These are phyloP conservation scores for Xylaria palmicola DNA, from an alignment of 495 filamentous ascomycete species.

Conservation along the genomic window DNA sequence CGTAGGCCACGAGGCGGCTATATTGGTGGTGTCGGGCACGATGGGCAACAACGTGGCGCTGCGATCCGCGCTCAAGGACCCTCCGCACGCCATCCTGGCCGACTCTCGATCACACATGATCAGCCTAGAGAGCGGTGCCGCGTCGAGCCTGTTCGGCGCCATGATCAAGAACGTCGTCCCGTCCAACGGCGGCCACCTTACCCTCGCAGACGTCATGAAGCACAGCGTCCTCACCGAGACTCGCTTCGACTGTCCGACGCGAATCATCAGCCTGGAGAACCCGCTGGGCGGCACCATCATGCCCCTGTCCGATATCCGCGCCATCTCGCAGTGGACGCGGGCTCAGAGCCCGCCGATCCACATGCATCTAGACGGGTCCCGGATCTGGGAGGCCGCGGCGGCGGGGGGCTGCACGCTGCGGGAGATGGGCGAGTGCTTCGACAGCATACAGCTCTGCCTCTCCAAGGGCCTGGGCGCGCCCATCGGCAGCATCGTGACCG, in stretches of 20 bases:
- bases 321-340: conserved; percentile 66
- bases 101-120: conserved; percentile 57
- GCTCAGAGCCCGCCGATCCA: conserved; percentile 31
- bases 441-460: conserved; percentile 82
- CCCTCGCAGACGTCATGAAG: conserved; percentile 68
- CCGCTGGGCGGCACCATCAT: conserved; percentile 76
- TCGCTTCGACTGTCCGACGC: conserved; percentile 68
- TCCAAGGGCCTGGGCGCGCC: conserved; percentile 89
- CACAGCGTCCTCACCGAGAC: conserved; percentile 46
- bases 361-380: conserved; percentile 81
- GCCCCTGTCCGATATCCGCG: conserved; percentile 66
- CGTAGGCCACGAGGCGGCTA: conserved; percentile 59
- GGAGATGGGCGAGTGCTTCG: conserved; percentile 71
- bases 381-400: conserved; percentile 75
- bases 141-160: conserved; percentile 60
- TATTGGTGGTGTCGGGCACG: conserved; percentile 74
- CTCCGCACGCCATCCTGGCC: conserved; percentile 59
- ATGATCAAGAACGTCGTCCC: conserved; percentile 58
- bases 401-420: conserved; percentile 59
- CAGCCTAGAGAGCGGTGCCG: conserved; percentile 55
- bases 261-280: conserved; percentile 81
- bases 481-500: conserved; percentile 77
- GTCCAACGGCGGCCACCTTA: conserved; percentile 68
- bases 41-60: conserved; percentile 71
- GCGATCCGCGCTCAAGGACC: conserved; percentile 54